Base-by-base conservation (phyloP, 192 early-diverging fungal species). In the Gaertneriomyces semiglobifer region DNA sequence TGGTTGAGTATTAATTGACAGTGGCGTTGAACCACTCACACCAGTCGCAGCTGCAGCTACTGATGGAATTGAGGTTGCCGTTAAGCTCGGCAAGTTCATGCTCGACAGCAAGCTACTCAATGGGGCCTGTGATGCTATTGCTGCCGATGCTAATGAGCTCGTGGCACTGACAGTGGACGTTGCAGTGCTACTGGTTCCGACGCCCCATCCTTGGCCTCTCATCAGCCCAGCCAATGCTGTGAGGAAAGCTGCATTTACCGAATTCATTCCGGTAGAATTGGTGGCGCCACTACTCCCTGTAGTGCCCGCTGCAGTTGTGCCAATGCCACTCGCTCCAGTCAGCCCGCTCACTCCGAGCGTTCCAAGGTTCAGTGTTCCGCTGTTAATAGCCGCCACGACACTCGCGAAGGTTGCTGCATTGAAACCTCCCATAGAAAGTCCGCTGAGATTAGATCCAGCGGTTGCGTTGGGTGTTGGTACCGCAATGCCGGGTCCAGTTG, bases 401-500 rank as follows among this genome's bases (percentile, higher is more conserved):
- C 58, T 47, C 0, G 67, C 68, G 5, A 68, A 39, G 2, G 69
- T 62, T 0, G 69, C 63, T 3, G 61, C 58, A 8, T 56, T 60
- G 7, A 68, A 39, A 11, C 19, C 46, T 7, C 66, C 66, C 25
- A 33, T 33, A 1, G 25, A 33, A 33, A 33, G 25, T 2, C 25
- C 25, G 25, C 25, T 33, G 25, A 33, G 25, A 33, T 33, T 33
- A 33, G 25, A 33, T 2, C 25, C 25, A 33, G 25, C 25, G 16
- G 25, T 68, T 9, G 58, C 66, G 5, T 47, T 51, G 10, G 60
- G 50, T 41, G 59, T 68, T 18, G 56, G 25, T 14, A 68, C 44
- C 14, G 64, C 58, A 43, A 70, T 55, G n/a, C 41, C 68, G 0
- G 72, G 62, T 47, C 60, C 48, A 0, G 63, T 76, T 44, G 53